Percentiles rank a stretch among this genome's conserved stretches.
phyloP scores from a whole-genome alignment of 2,329 filamentous ascomycete genomes.

The Parascedosporium putredinis region DNA sequence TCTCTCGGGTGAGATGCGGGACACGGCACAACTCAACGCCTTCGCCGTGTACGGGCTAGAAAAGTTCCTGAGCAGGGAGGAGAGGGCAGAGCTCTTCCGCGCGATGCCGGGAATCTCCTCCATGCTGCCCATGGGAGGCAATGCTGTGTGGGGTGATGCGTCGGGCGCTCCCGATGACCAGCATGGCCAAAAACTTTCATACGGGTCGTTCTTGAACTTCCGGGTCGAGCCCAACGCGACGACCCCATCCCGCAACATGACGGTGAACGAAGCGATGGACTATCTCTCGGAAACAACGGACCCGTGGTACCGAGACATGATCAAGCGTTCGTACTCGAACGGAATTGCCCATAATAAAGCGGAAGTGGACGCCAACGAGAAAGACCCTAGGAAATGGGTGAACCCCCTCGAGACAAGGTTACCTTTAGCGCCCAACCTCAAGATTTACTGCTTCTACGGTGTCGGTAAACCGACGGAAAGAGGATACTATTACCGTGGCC shows the following conservation, averaged over 20 bases:
- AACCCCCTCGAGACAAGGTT: conserved; percentile 87
- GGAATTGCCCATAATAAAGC: conserved; percentile 71
- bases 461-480: conserved; percentile 90
- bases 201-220: conserved; percentile 79
- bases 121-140: conserved; percentile 91
- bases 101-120: conserved; percentile 95
- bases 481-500: conserved; percentile 74
- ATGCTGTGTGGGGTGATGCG: conserved; percentile 87
- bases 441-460: conserved; percentile 96
- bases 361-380: conserved; percentile 74
- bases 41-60: conserved; percentile 96
- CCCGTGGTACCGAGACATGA: conserved; percentile 70
- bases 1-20: conserved; percentile 94
- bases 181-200: conserved; percentile 62
- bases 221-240: conserved; percentile 54
- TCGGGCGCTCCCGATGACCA: conserved; percentile 82
- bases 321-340: conserved; percentile 71
- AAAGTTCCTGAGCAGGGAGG: conserved; percentile 83
- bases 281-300: conserved; percentile 74
- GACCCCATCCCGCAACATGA: conserved; percentile 63
- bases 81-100: conserved; percentile 86
- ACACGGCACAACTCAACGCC: conserved; percentile 90
- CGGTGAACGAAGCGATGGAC: conserved; percentile 62
- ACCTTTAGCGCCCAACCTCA: conserved; percentile 77
- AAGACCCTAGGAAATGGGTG: conserved; percentile 76